A percentile compares a stretch with the other conserved stretches of the same genome.
These are phyloP conservation scores for Tarenaya hassleriana DNA, from an alignment of 345 rosid species.

Conservation along the genomic window DNA sequence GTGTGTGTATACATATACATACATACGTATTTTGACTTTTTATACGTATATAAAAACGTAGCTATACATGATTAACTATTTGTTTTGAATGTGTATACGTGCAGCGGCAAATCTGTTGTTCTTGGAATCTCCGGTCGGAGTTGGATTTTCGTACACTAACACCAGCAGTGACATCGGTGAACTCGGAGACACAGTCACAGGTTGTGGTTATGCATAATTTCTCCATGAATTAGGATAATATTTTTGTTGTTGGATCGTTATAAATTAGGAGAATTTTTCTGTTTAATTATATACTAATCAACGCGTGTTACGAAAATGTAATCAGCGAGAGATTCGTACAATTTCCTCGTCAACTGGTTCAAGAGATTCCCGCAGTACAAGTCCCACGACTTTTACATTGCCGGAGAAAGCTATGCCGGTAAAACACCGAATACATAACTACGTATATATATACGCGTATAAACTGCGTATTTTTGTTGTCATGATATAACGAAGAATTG, in stretches of 20 bases:
- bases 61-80: too few species aligned
- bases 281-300: background rate
- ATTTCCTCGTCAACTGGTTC: slow-evolving; percentile 61
- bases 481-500: too few species aligned
- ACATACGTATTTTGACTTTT: background rate
- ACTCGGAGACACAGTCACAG: slow-evolving; percentile 55
- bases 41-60: too few species aligned
- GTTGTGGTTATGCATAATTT: slow-evolving; percentile 20
- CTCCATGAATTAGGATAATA: background rate
- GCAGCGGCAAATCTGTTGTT: slow-evolving; percentile 60
- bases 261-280: background rate
- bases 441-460: background rate
- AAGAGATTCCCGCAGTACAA: slow-evolving; percentile 59
- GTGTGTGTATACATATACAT: slow-evolving; percentile 23
- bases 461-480: too few species aligned
- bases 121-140: slow-evolving; percentile 64
- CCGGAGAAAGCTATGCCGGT: slow-evolving; percentile 77
- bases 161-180: slow-evolving; percentile 36
- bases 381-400: slow-evolving; percentile 49
- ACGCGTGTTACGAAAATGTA: background rate
- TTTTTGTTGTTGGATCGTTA: too few species aligned
- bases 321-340: slow-evolving; percentile 48
- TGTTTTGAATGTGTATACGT: too few species aligned
- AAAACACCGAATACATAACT: too few species aligned
- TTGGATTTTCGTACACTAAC: slow-evolving; percentile 56